Evolutionary conservation across 768 basidiomycete genomes (phyloP), one percentile per base, ranked within the genome.

Genomic region (Suillus bovinus): DNA sequence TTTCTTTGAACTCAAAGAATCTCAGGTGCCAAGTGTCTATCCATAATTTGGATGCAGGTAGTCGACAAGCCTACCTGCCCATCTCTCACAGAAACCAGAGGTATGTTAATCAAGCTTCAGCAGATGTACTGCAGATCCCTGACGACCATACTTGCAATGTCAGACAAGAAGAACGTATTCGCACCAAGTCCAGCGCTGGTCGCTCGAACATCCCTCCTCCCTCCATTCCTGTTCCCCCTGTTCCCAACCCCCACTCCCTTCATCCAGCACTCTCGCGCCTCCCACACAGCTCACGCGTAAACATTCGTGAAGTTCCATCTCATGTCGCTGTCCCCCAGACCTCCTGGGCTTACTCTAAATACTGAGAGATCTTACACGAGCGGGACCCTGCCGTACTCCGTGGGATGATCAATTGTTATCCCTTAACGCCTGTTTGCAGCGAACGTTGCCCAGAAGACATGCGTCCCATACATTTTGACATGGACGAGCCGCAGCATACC

Each of bases 401-500:
- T 27, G 14, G 3, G 13, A 46, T 33, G 63, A 64, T 64, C 31
- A 49, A 55, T 14, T 8, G 14, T 9, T 42, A 46, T 31, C 58
- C 62, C 22, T 8, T 57, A 2, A 42, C 64, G 9, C 62, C 61
- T 13, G 54, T 54, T 6, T 9, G 8, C 33, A 22, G 11, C 16
- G 36, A 38, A 2, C 34, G 56, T 7, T 20, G 27, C 5, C 64
- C 64, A 8, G 52, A 31, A 10, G 13, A 60, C 47, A 41, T 63
- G 14, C 58, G 58, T 7, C 64, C 64, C 5, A 53, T 65, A 5
- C 27, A 42, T 31, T 60, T 63, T 39, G 61, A 65, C 52, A 54
- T 62, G 62, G 46, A 50, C 5, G 47, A 65, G 29, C 58, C 29
- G 4, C 6, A 10, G 2, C 46, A 44, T 20, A 22, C 16, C n/a